Percentiles rank a stretch among this genome's conserved stretches.
Evolutionary conservation across 345 rosid genomes (phyloP).

Genomic region (Aegle marmelos): DNA sequence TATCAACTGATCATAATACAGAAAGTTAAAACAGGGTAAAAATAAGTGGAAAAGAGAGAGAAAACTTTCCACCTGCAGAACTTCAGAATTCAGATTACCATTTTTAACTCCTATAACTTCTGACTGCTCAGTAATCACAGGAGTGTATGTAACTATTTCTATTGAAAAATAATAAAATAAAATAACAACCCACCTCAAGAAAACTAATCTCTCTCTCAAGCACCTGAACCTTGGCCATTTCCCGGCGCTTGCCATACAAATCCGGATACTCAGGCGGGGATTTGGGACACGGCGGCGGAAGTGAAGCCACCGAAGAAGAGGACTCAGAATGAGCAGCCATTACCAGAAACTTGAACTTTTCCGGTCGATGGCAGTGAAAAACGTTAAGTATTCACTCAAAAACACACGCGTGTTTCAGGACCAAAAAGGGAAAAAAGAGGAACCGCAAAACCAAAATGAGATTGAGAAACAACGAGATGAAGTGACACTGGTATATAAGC

Average conservation of each 20-base stretch:
- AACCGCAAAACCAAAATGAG: constrained; percentile 1
- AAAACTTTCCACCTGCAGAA: neutral
- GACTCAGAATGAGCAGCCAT: constrained; percentile 46
- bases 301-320: constrained; percentile 31
- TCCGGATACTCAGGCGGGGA: constrained; percentile 96
- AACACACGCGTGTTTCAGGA: neutral
- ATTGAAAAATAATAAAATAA: neutral
- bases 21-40: neutral
- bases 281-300: constrained; percentile 77
- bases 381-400: neutral
- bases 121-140: neutral
- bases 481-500: neutral
- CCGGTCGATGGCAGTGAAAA: neutral
- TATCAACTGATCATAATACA: neutral
- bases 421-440: constrained; percentile 7
- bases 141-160: neutral
- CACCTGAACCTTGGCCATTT: constrained; percentile 78
- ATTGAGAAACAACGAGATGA: neutral
- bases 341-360: constrained; percentile 1
- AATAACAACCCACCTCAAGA: constrained; percentile 60
- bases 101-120: too few species aligned
- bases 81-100: neutral
- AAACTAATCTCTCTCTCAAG: constrained; percentile 87
- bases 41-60: neutral
- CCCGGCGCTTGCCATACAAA: constrained; percentile 86